Conservation (phyloP, 768 basidiomycete genomes). For the Russula lepida region DNA sequence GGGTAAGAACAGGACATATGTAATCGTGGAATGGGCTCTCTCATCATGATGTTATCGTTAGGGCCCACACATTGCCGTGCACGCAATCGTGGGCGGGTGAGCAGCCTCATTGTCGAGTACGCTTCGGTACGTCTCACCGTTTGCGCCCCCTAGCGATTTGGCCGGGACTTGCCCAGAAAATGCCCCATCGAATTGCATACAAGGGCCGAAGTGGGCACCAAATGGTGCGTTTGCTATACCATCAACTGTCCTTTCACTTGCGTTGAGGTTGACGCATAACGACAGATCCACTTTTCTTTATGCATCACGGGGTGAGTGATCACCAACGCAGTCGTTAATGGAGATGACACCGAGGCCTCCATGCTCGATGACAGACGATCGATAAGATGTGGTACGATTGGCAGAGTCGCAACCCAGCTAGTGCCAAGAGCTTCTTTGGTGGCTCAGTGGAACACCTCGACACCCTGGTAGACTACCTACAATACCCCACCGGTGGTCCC, state of each 20-base stretch:
- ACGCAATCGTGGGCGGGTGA: slow-evolving; percentile 18
- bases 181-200: slow-evolving; percentile 23
- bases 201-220: slow-evolving; percentile 27
- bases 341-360: not conserved
- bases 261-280: not conserved
- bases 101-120: not conserved
- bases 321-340: not conserved
- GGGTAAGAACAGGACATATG: slow-evolving; percentile 17
- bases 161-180: slow-evolving; percentile 26
- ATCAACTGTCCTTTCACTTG: not conserved
- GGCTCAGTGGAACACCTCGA: slow-evolving; percentile 27
- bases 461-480: slow-evolving; percentile 20
- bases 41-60: slow-evolving; percentile 4
- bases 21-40: not conserved
- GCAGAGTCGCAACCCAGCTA: slow-evolving; percentile 25
- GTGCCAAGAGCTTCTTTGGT: slow-evolving; percentile 27
- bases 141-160: slow-evolving; percentile 23
- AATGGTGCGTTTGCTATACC: slow-evolving; percentile 24
- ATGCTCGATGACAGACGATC: slow-evolving; percentile 25
- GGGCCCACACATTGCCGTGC: slow-evolving; percentile 30
- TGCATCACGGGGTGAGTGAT: slow-evolving; percentile 29
- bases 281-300: slow-evolving; percentile 30
- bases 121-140: not conserved
- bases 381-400: slow-evolving; percentile 34
- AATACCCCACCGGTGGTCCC: slow-evolving; percentile 2